Evolutionary conservation across 345 rosid genomes (phyloP).

Genomic region (Eucalyptus camaldulensis): DNA sequence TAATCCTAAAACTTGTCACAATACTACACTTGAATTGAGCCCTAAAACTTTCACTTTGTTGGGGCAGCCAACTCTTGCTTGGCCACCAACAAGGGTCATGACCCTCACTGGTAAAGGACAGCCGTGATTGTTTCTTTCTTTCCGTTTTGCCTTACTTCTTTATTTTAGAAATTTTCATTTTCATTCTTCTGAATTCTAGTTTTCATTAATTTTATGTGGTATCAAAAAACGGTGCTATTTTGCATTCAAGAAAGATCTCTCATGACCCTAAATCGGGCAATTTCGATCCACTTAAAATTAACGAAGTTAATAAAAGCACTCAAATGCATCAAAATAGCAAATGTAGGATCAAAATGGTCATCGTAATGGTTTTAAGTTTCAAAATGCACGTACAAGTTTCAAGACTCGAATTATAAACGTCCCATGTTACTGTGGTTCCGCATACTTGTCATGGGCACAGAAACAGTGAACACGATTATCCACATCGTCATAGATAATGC

Average conservation of each 20-base stretch:
- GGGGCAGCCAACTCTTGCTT: background rate
- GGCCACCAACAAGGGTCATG: background rate
- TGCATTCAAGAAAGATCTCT: background rate
- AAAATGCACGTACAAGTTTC: background rate
- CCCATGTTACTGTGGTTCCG: background rate
- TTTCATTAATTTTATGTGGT: background rate
- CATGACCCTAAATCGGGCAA: background rate
- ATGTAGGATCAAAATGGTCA: background rate
- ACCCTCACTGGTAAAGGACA: background rate
- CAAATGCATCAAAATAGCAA: background rate
- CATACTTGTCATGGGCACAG: background rate
- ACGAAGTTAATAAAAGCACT: background rate
- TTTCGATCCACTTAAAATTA: background rate
- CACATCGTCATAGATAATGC: background rate
- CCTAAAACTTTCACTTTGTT: accelerated
- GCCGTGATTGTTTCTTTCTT: background rate
- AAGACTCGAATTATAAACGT: background rate
- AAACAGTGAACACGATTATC: background rate
- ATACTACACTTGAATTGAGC: background rate
- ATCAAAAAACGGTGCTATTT: accelerated
- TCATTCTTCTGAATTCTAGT: background rate
- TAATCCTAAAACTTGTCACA: background rate
- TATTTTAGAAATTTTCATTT: background rate
- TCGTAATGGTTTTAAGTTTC: background rate
- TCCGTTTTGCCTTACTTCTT: background rate